Percentiles rank a stretch among this genome's conserved stretches.
These are phyloP conservation scores for Sambucus nigra DNA, from an alignment of 129 eudicot genomes.

Conservation along the genomic window DNA sequence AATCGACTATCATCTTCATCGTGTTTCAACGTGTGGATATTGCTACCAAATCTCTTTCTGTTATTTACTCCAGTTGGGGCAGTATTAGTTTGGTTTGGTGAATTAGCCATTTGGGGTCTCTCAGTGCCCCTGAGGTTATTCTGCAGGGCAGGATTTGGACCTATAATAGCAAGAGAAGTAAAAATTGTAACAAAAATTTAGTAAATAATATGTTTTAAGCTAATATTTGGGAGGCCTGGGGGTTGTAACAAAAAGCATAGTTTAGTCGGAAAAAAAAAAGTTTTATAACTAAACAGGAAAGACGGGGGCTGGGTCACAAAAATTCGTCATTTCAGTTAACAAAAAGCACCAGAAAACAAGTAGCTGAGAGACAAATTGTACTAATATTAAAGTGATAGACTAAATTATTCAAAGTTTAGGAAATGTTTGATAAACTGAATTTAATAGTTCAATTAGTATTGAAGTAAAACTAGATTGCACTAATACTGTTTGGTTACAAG, in stretches of 20 bases:
- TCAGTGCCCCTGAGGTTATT: conserved; percentile 31
- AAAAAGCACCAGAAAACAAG: too few species aligned
- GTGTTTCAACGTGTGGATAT: conserved; percentile 73
- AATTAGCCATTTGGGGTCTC: conserved; percentile 19
- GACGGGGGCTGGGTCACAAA: too few species aligned
- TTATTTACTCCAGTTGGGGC: conserved; percentile 19
- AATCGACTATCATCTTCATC: conserved; percentile 58
- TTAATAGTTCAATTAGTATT: background rate
- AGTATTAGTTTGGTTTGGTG: conserved; percentile 24
- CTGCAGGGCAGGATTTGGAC: conserved; percentile 36
- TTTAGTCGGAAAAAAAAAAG: too few species aligned
- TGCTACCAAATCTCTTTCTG: conserved; percentile 50
- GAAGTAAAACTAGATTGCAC: background rate
- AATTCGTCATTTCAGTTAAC: too few species aligned
- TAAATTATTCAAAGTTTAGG: background rate
- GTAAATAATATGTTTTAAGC: too few species aligned
- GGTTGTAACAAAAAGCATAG: too few species aligned
- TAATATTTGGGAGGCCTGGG: too few species aligned
- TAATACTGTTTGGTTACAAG: background rate
- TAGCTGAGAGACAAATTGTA: too few species aligned
- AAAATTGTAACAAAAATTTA: background rate
- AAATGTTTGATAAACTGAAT: background rate
- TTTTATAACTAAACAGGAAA: background rate
- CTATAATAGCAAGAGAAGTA: conserved; percentile 16
- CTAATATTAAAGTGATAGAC: too few species aligned